These are phyloP conservation scores for Aspergillus hancockii DNA, from an alignment of 495 filamentous ascomycete species.

Conservation along the genomic window DNA sequence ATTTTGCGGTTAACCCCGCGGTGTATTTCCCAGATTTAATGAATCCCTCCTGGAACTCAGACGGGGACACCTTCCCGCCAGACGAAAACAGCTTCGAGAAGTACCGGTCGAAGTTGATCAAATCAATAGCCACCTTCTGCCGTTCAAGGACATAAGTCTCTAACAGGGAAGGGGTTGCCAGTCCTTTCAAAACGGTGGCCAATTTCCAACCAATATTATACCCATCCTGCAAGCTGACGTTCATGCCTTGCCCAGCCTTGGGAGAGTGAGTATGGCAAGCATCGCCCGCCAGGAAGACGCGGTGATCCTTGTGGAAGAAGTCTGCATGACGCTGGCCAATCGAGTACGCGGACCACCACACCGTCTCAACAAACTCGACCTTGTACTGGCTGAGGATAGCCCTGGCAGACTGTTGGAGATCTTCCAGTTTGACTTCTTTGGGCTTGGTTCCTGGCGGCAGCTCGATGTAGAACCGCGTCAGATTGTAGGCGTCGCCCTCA, in stretches of 20 bases:
- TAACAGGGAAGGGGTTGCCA: slow-evolving; percentile 56
- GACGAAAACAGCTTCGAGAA: slow-evolving; percentile 64
- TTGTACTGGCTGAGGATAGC: slow-evolving; percentile 59
- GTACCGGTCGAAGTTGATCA: slow-evolving; percentile 73
- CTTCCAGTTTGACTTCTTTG: slow-evolving; percentile 45
- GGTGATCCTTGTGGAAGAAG: slow-evolving; percentile 52
- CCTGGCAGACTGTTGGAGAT: slow-evolving; percentile 58
- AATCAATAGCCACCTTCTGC: slow-evolving; percentile 63
- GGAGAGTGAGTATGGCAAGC: slow-evolving; percentile 64
- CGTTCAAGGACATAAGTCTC: slow-evolving; percentile 72
- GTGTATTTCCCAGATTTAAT: slow-evolving; percentile 62
- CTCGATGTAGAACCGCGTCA: slow-evolving; percentile 73
- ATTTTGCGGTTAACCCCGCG: slow-evolving; percentile 61
- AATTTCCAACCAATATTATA: slow-evolving; percentile 83
- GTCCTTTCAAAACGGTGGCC: slow-evolving; percentile 60
- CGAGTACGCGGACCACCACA: slow-evolving; percentile 62
- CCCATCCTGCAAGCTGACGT: slow-evolving; percentile 50
- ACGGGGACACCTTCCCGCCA: slow-evolving; percentile 33
- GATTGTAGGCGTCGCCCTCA: slow-evolving; percentile 60
- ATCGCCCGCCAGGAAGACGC: slow-evolving; percentile 60
- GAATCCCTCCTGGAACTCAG: slow-evolving; percentile 59
- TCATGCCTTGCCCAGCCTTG: slow-evolving; percentile 61
- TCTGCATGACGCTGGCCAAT: slow-evolving; percentile 62
- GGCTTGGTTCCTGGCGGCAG: slow-evolving; percentile 54
- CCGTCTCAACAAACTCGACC: slow-evolving; percentile 50